phyloP scores from a whole-genome alignment of 768 basidiomycete species.

The Pisolithus orientalis region DNA sequence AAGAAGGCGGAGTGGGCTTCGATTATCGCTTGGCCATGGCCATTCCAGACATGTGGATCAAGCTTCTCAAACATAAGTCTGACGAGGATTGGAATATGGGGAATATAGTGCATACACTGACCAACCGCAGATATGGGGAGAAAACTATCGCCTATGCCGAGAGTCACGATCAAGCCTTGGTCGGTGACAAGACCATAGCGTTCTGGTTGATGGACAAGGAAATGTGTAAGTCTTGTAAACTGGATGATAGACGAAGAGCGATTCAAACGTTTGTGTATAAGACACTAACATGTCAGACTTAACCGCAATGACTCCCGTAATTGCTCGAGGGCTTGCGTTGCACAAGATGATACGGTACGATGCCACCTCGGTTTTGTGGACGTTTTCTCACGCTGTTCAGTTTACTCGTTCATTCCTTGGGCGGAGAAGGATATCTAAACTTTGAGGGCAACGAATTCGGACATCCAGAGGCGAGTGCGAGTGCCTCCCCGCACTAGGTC shows the following conservation, averaged over 20 bases:
- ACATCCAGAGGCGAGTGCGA: slow-evolving; percentile 75
- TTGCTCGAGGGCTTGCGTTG: slow-evolving; percentile 84
- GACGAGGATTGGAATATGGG: slow-evolving; percentile 88
- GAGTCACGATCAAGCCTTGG: slow-evolving; percentile 96
- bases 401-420: slow-evolving; percentile 83
- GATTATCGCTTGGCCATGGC: slow-evolving; percentile 99
- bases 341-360: slow-evolving; percentile 96
- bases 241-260: background rate
- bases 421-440: slow-evolving; percentile 96
- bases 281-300: slow-evolving; percentile 94
- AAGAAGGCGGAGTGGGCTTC: slow-evolving; percentile 88
- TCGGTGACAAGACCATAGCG: slow-evolving; percentile 97
- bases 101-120: slow-evolving; percentile 84
- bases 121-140: slow-evolving; percentile 83
- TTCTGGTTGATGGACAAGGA: slow-evolving; percentile 99
- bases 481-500: background rate
- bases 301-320: slow-evolving; percentile 71
- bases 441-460: slow-evolving; percentile 99
- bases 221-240: slow-evolving; percentile 69
- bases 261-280: slow-evolving; percentile 21
- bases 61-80: slow-evolving; percentile 84
- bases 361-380: background rate
- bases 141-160: slow-evolving; percentile 92
- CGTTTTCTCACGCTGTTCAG: slow-evolving; percentile 32
- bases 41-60: slow-evolving; percentile 99